Percentiles rank a stretch among this genome's conserved stretches.
Conservation (phyloP, 176 grass and related monocot species). For the Alloteropsis semialata region DNA sequence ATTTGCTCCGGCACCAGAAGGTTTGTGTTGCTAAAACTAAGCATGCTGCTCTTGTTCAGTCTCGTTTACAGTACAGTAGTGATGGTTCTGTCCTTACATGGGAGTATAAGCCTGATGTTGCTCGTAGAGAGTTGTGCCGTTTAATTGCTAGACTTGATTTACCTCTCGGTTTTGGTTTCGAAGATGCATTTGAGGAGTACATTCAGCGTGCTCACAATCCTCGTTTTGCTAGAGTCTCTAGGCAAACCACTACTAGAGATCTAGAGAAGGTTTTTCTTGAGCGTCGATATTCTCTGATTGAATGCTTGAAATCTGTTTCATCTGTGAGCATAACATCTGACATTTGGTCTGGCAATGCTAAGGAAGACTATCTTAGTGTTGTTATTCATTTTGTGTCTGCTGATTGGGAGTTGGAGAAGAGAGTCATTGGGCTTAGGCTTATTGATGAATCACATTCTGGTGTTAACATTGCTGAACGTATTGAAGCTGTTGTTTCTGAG, state of each 20-base stretch:
- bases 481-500: background rate
- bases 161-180: background rate
- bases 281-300: background rate
- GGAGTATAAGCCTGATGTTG: too few relatives aligned
- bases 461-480: background rate
- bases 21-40: background rate
- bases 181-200: background rate
- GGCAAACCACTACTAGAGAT: background rate
- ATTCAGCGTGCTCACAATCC: background rate
- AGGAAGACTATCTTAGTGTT: background rate
- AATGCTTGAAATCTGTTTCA: background rate
- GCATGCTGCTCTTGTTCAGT: too few relatives aligned
- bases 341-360: background rate
- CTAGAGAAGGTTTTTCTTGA: background rate
- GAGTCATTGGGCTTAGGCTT: too few relatives aligned
- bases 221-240: background rate
- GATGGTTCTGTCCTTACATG: too few relatives aligned
- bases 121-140: too few relatives aligned
- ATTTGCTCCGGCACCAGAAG: background rate
- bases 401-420: background rate
- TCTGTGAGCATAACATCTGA: background rate
- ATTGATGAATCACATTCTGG: background rate
- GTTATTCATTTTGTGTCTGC: background rate
- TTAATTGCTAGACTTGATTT: too few relatives aligned
- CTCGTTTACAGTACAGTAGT: too few relatives aligned